These are phyloP conservation scores for Capniomyces stellatus DNA, from an alignment of 371 early-diverging fungal species.

Conservation along the genomic window DNA sequence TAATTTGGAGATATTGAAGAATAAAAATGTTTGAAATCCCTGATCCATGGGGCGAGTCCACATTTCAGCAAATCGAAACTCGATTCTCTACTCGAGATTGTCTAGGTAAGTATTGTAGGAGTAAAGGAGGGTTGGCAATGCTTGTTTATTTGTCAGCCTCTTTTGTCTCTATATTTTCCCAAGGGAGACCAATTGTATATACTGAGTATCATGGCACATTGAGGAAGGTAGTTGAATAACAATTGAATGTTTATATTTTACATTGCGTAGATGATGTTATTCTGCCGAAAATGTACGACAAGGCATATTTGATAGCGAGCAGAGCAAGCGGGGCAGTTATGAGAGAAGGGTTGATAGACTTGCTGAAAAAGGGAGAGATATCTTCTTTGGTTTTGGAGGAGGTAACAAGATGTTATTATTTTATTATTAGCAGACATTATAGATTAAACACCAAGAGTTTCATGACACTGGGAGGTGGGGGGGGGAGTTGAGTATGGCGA, in stretches of 20 bases:
- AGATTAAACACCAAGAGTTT: no score
- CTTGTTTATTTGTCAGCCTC: no score
- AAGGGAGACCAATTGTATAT: no score
- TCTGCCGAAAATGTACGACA: conserved; percentile 18
- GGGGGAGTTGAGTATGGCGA: no score
- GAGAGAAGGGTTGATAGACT: conserved; percentile 15
- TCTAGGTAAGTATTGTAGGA: neutral
- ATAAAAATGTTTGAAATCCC: neutral
- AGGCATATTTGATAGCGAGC: conserved; percentile 14
- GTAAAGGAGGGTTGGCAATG: neutral
- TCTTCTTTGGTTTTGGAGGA: conserved; percentile 11
- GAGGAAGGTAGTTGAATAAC: no score
- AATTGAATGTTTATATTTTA: neutral
- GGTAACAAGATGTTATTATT: conserved; percentile 4
- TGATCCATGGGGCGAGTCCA: conserved; percentile 3
- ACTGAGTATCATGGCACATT: no score
- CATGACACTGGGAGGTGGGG: no score
- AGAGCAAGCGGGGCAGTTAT: conserved; percentile 15
- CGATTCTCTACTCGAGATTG: neutral
- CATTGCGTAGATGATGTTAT: conserved; percentile 14
- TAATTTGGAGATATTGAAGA: no score
- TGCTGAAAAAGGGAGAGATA: conserved; percentile 1
- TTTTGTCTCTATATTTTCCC: no score
- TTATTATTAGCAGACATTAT: no score
- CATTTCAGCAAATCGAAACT: neutral